Evolutionary conservation across 345 rosid genomes (phyloP).

Genomic region (Salix udensis): DNA sequence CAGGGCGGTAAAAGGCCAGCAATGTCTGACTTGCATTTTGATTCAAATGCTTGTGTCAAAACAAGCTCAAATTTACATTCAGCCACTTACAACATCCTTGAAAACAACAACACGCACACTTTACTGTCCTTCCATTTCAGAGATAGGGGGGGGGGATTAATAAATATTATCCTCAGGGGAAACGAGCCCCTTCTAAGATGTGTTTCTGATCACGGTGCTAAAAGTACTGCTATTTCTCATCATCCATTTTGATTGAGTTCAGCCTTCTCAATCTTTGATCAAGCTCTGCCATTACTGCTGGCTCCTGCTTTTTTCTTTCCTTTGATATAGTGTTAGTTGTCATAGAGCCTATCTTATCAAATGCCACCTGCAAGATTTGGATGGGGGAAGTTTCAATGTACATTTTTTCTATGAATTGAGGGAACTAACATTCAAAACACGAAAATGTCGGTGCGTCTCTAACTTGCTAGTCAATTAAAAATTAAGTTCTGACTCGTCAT

Average conservation of each 20-base stretch:
- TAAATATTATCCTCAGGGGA: slow-evolving; percentile 10
- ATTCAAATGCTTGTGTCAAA: background rate
- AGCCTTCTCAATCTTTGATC: slow-evolving; percentile 85
- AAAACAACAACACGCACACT: slow-evolving; percentile 10
- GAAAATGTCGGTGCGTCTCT: background rate
- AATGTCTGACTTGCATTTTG: slow-evolving; percentile 5
- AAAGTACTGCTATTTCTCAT: slow-evolving; percentile 31
- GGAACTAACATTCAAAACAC: too few species aligned
- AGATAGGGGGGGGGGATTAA: background rate
- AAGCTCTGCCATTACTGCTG: slow-evolving; percentile 96
- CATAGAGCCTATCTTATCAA: slow-evolving; percentile 84
- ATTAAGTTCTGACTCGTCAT: background rate
- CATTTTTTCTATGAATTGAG: background rate
- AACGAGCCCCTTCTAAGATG: slow-evolving; percentile 19
- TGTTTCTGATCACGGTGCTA: background rate
- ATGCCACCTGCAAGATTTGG: slow-evolving; percentile 66
- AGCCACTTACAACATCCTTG: slow-evolving; percentile 16
- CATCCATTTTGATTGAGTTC: slow-evolving; percentile 59
- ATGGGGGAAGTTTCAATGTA: background rate
- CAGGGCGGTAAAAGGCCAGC: slow-evolving; percentile 1
- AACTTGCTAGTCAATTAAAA: background rate
- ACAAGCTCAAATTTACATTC: slow-evolving; percentile 24
- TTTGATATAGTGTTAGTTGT: slow-evolving; percentile 90
- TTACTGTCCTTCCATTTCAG: slow-evolving; percentile 7
- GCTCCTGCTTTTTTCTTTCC: slow-evolving; percentile 95